Conservation (phyloP, 768 basidiomycete genomes). For the Coprinopsis sp. region DNA sequence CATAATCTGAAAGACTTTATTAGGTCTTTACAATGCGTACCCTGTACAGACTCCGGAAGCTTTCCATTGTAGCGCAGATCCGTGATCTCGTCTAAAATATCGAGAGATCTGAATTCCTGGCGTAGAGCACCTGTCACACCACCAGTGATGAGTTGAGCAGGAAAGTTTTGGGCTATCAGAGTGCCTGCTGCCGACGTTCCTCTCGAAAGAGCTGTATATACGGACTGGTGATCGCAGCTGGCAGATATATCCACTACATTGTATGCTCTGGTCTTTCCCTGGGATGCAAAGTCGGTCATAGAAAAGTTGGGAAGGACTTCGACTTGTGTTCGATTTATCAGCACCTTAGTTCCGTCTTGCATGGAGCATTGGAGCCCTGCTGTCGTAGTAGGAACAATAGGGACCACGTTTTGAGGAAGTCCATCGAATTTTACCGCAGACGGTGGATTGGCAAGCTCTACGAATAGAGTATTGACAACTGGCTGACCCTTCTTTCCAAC, state of each 20-base stretch:
- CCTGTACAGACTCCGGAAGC: no score
- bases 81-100: constrained; percentile 32
- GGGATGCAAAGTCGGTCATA: constrained; percentile 33
- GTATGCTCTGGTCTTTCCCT: constrained; percentile 23
- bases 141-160: constrained; percentile 18
- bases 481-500: constrained; percentile 10
- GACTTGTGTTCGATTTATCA: constrained; percentile 20
- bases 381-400: constrained; percentile 10
- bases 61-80: constrained; percentile 16
- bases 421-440: constrained; percentile 18
- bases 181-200: constrained; percentile 25
- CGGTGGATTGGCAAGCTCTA: constrained; percentile 23
- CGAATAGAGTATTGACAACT: constrained; percentile 25
- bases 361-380: not conserved
- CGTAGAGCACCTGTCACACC: constrained; percentile 20
- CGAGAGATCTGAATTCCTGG: constrained; percentile 31
- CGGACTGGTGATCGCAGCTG: constrained; percentile 17
- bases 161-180: constrained; percentile 25
- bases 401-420: constrained; percentile 27
- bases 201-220: constrained; percentile 27
- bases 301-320: constrained; percentile 24
- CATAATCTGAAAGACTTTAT: no score
- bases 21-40: no score
- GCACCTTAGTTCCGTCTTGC: constrained; percentile 11
- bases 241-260: constrained; percentile 27